Conservation (phyloP, 1,284 basidiomycete genomes). For the Mrakiaceae sp. region DNA sequence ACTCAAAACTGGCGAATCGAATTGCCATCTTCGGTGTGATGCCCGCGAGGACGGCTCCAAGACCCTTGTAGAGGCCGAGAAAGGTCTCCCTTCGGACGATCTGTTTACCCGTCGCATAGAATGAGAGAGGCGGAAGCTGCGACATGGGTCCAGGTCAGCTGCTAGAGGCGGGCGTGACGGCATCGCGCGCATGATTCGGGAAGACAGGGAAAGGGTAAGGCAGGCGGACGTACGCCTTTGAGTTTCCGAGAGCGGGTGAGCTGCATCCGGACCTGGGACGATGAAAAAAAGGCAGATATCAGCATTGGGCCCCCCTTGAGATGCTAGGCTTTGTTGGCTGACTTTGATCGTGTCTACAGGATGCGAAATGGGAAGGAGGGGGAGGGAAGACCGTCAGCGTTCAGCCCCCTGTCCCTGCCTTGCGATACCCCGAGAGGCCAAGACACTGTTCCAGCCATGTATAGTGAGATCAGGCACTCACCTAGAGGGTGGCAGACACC, state of each 20-base stretch:
- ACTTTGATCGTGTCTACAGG: conserved; percentile 16
- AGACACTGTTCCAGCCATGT: neutral
- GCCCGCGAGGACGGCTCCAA: conserved; percentile 91
- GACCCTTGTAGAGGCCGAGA: conserved; percentile 93
- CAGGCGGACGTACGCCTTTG: conserved; percentile 53
- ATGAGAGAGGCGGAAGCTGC: conserved; percentile 83
- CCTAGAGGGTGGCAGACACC: conserved; percentile 20
- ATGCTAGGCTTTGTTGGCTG: conserved; percentile 32
- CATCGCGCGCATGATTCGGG: neutral
- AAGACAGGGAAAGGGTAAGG: neutral
- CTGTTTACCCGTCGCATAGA: conserved; percentile 80
- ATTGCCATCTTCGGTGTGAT: conserved; percentile 99
- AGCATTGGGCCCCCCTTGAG: conserved; percentile 68
- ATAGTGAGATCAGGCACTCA: neutral
- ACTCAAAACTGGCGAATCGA: conserved; percentile 94
- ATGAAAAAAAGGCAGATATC: neutral
- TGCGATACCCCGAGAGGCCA: neutral
- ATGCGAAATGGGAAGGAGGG: neutral
- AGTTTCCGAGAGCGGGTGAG: conserved; percentile 65
- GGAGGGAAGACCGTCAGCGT: neutral
- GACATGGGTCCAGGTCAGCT: neutral
- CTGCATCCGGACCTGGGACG: conserved; percentile 93
- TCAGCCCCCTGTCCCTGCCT: neutral
- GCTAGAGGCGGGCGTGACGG: too few species aligned
- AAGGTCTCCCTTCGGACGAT: conserved; percentile 89